Evolutionary conservation across 2,329 filamentous ascomycete genomes (phyloP).

Genomic region (Aspergillus pseudonomiae): DNA sequence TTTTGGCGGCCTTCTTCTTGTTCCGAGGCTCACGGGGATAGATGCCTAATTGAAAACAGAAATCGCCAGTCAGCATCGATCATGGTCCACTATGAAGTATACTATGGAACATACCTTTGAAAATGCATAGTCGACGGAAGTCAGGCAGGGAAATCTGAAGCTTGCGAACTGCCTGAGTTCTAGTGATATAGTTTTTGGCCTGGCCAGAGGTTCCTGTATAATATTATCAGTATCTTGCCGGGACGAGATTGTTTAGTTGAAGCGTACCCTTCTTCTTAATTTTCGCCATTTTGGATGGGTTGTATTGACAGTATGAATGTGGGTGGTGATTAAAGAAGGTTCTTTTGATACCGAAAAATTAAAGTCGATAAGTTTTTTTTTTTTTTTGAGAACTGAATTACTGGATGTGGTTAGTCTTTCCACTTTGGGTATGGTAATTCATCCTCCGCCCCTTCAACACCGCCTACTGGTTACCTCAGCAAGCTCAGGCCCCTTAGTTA

Average conservation of each 20-base stretch:
- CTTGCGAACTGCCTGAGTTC: conserved; percentile 96
- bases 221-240: conserved; percentile 6
- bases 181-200: conserved; percentile 97
- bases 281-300: conserved; percentile 62
- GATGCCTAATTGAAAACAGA: conserved; percentile 60
- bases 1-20: conserved; percentile 95
- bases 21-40: conserved; percentile 96
- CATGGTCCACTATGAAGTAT: conserved; percentile 13
- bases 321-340: conserved; percentile 21
- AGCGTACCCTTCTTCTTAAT: conserved; percentile 83
- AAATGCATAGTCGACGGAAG: conserved; percentile 97
- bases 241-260: background rate
- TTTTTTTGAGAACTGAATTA: conserved; percentile 10
- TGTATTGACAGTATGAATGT: conserved; percentile 21
- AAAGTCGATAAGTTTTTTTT: conserved; percentile 43
- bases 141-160: conserved; percentile 96
- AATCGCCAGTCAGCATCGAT: conserved; percentile 13
- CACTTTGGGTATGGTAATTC: background rate
- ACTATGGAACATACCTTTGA: conserved; percentile 70
- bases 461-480: too few relatives aligned
- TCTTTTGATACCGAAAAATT: conserved; percentile 41
- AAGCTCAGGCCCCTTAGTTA: too few relatives aligned
- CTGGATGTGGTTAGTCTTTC: background rate
- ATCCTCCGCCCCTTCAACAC: background rate
- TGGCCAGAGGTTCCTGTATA: conserved; percentile 74